Base-by-base conservation (phyloP, 2,329 filamentous ascomycete species). In the Taxawa tesnikishii region DNA sequence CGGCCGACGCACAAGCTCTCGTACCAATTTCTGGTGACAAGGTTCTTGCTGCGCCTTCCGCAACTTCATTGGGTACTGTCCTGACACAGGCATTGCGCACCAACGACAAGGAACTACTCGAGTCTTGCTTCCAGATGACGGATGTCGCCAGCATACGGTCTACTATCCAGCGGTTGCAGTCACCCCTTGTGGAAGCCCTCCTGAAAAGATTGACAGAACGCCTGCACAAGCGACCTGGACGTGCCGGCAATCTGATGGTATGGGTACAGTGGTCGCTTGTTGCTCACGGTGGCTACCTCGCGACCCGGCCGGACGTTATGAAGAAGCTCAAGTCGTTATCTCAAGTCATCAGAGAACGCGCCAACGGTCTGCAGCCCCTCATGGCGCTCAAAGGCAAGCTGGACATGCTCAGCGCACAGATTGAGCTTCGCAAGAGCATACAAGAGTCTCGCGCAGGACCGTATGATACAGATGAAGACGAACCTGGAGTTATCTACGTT, bases 181-280 rank as follows among this genome's bases (percentile, higher is more conserved):
- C 85, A 16, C 70, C 76, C 3, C 74, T 94, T 15, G 87, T 90
- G 5, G 79, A 76, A 21, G 70, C 64, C 6, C 70, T 98, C 7
- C 72, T 98, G 36, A 75, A 77, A 48, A 85, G 83, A 55, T 71
- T 98, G 31, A 83, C 90, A 6, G 81, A 92, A 45, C 73, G 87
- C 37, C 73, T 98, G 53, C 79, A 94, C 58, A 74, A 80, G 43
- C 75, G 84, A 27, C 90, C 90, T 1, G 90, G 88, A 3, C 75
- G 90, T 33, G 88, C 90, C 10, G 85, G 87, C 31, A 83, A 79
- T 50, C 72, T 98, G 18, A 87, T 94, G 70, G 74, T 81, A 11
- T 98, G 90, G 87, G 81, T 96, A 26, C 87, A 94, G 58, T 94
- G 85, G 83, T 88, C 84, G 1, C 72, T 94, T 33, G 75, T 94